Conservation (phyloP, 2,329 filamentous ascomycete genomes). For the Colletotrichum melonis region DNA sequence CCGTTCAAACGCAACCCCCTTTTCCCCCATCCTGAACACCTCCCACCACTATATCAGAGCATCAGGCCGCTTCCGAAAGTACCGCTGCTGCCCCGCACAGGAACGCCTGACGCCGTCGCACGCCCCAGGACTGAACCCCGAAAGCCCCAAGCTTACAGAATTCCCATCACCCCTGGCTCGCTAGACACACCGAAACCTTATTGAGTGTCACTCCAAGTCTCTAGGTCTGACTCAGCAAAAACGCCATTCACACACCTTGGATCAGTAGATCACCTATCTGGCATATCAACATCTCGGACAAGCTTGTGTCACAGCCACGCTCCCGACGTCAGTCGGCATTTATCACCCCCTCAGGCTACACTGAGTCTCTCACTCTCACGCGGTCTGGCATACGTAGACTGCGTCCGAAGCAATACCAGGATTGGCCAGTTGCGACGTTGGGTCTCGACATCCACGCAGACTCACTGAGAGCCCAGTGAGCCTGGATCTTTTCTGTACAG, state of each 20-base stretch:
- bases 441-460: not conserved
- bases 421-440: not conserved
- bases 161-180: constrained; percentile 8
- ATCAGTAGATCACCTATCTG: not conserved
- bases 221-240: constrained; percentile 27
- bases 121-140: constrained; percentile 6
- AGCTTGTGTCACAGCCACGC: constrained; percentile 15
- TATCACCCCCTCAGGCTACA: not conserved
- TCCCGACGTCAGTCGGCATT: not conserved
- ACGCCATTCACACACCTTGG: not conserved
- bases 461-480: not conserved
- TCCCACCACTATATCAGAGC: not conserved
- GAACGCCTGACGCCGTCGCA: constrained; percentile 4
- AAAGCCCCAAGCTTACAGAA: not conserved
- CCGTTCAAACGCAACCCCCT: not conserved
- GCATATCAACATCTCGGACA: not conserved
- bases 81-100: constrained; percentile 28
- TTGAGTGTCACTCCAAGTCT: constrained; percentile 3
- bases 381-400: not conserved
- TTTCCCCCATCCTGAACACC: not conserved
- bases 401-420: not conserved
- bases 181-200: constrained; percentile 31
- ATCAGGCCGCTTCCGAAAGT: constrained; percentile 3
- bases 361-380: not conserved
- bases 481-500: not conserved